These are phyloP conservation scores for Deinandra increscens DNA, from an alignment of 129 eudicot species.

Conservation along the genomic window DNA sequence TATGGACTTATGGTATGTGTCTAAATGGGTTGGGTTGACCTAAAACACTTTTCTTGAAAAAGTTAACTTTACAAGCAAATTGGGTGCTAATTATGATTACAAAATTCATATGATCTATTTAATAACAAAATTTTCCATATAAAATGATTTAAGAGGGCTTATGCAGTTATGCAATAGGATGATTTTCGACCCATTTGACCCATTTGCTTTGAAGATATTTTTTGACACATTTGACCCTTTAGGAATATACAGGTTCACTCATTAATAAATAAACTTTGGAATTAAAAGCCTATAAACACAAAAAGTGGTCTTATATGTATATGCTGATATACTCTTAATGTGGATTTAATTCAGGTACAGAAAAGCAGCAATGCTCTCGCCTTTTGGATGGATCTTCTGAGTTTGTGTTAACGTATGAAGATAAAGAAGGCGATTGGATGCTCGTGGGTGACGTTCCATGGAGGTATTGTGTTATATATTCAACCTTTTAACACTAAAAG, in stretches of 20 bases:
- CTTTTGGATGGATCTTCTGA: slow-evolving; percentile 94
- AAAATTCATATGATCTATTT: not conserved
- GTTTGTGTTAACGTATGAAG: slow-evolving; percentile 96
- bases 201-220: not conserved
- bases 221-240: not conserved
- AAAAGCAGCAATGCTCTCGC: slow-evolving; percentile 55
- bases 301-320: not conserved
- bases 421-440: slow-evolving; percentile 99
- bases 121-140: not conserved
- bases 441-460: slow-evolving; percentile 98
- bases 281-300: too few species aligned
- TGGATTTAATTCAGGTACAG: slow-evolving; percentile 37
- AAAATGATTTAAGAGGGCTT: not conserved
- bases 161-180: not conserved
- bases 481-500: slow-evolving; percentile 15
- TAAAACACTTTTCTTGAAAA: not conserved
- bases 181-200: not conserved
- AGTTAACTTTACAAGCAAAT: too few species aligned
- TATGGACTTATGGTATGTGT: not conserved
- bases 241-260: not conserved
- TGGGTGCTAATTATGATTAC: not conserved
- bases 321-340: slow-evolving; percentile 4
- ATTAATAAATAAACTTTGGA: not conserved
- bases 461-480: slow-evolving; percentile 49
- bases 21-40: not conserved